Evolutionary conservation across 495 filamentous ascomycete species (phyloP), one percentile per base, ranked within the genome.

Genomic region (Penicillium pulvis): DNA sequence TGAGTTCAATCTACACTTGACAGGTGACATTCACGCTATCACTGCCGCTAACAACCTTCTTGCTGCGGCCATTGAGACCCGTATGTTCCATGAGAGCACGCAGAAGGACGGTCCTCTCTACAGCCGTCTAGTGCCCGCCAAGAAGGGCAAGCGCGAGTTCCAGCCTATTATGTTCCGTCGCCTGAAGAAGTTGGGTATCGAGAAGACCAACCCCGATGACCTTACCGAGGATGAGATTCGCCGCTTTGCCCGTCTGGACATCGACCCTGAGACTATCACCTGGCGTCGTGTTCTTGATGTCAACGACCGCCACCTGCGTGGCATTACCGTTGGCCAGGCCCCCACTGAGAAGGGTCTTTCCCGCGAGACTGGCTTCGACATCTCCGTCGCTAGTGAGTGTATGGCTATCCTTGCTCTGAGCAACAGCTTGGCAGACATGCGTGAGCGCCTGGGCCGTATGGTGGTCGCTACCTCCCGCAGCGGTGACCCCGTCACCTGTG

Each of bases 351-450:
- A 93, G 72, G 92, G 92, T 20, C 80, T 88, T 57, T 86, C 82
- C 9, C 84, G 94, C 50, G 82, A 91, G 60, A 97, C 94, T 9
- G 90, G 90, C 43, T 98, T 98, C 70, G 94, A 98, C 66, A 98
- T 98, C 57, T 96, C 93, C 7, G 94, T 98, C 19, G 94, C 94
- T 20, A 94, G 90, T 73, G 94, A 98, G 70, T 96, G 91, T 78
- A 98, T 98, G 94, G 94, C 93, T 48, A 96, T 98, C 59, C 84
- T 98, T 46, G 94, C 94, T 14, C 83, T 98, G 59, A 96, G 91
- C 75, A 98, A 90, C 58, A 84, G 84, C 71, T 79, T 98, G 52
- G 79, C 80, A 28, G 92, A 98, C 65, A 92, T 98, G 90, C 86
- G 94, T 60, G 93, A 97, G 74, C 86, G 93, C 52, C 82, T 98